Base-by-base conservation (phyloP, 1,284 basidiomycete genomes). In the Wallemia hederae region DNA sequence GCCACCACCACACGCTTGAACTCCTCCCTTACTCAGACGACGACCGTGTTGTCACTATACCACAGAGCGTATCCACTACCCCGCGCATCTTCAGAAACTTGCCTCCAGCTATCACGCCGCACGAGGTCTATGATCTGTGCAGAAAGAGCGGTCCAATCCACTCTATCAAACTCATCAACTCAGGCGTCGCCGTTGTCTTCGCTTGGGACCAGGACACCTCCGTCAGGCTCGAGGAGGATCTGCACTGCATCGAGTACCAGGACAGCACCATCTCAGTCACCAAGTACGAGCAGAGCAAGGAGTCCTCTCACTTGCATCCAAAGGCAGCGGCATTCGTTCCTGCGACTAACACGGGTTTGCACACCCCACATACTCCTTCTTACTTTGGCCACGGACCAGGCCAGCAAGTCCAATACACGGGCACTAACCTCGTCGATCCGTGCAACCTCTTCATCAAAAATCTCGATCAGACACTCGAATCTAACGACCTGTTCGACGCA, bases 361-460 rank as follows among this genome's bases (percentile, higher is more conserved):
- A 17, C 22, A 49, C 39, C 3, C 39, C 39, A 7, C n/a, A 17
- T 17, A 14, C 39, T 15, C 11, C 11, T n/a, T 49, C 39, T n/a
- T 49, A 49, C 39, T 49, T 49, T n/a, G 39, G 39, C n/a, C 39
- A 49, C n/a, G 39, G 39, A 5, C 39, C 39, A 17, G 39, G 39
- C 68, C 39, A 49, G n/a, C 39, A 49, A n/a, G 39, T 49, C 5
- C 39, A 49, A 49, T 49, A 49, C n/a, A 49, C 39, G 5, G 39
- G 39, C n/a, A 11, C 39, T 5, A 49, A 49, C 39, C 74, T 88
- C 25, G 86, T 91, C 63, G 87, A 91, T 71, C 86, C 85, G 1
- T 88, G 85, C 75, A 90, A 90, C 69, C 71, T 91, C 58, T 90
- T 90, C 71, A 61, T 62, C 24, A 66, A 91, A 85, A 87, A 88